Percentiles rank a stretch among this genome's conserved stretches.
phyloP scores from a whole-genome alignment of 129 eudicot species.

The Erigeron canadensis region DNA sequence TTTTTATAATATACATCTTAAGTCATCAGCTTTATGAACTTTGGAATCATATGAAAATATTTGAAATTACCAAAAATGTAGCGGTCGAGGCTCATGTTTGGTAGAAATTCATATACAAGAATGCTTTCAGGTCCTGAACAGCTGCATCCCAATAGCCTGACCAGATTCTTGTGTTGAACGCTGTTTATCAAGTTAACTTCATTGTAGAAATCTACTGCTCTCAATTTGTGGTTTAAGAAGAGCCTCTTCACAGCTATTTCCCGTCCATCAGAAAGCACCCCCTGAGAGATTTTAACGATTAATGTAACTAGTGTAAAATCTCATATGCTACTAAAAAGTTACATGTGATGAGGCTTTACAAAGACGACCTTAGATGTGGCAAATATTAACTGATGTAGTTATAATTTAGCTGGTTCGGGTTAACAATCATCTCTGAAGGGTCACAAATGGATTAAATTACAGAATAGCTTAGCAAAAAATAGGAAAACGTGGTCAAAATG shows the following conservation, averaged over 20 bases:
- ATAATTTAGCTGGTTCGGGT: too few species aligned
- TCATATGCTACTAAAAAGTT: too few species aligned
- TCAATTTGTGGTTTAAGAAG: slow-evolving; percentile 67
- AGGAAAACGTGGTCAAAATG: neutral
- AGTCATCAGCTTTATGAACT: too few species aligned
- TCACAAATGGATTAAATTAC: neutral
- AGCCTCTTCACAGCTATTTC: slow-evolving; percentile 95
- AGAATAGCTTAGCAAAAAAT: neutral
- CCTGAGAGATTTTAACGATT: slow-evolving; percentile 33
- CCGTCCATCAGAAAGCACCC: slow-evolving; percentile 75
- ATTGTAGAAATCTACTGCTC: slow-evolving; percentile 87
- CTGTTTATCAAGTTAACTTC: slow-evolving; percentile 77
- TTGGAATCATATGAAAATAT: too few species aligned
- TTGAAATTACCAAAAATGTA: too few species aligned
- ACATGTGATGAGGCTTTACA: too few species aligned
- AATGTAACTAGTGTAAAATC: neutral
- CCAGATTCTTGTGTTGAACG: slow-evolving; percentile 72
- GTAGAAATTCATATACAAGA: too few species aligned
- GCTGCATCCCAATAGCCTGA: slow-evolving; percentile 72
- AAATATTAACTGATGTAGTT: too few species aligned
- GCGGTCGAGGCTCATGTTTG: too few species aligned
- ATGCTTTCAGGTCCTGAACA: slow-evolving; percentile 82
- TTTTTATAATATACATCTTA: too few species aligned
- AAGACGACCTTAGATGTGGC: neutral
- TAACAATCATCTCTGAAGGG: neutral